Conservation (phyloP, 129 eudicot genomes). For the Chrysanthemum seticuspe region DNA sequence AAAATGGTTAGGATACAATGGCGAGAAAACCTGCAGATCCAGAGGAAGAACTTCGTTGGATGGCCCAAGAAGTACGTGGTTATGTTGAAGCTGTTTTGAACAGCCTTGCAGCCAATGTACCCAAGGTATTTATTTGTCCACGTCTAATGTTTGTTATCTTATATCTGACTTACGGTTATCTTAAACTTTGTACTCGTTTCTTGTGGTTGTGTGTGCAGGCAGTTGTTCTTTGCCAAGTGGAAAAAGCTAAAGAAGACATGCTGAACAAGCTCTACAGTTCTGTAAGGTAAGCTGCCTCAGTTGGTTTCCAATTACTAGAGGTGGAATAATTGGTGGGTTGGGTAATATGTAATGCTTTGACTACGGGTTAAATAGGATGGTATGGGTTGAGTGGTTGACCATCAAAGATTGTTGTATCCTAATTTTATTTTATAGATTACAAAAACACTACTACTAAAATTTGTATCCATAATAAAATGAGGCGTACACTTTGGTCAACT, state of each 20-base stretch:
- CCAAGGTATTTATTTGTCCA: slow-evolving; percentile 53
- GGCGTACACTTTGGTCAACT: too few species aligned
- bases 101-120: slow-evolving; percentile 99
- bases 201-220: slow-evolving; percentile 57
- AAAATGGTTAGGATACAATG: slow-evolving; percentile 68
- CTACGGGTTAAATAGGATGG: too few species aligned
- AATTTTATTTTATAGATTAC: too few species aligned
- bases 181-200: too few species aligned
- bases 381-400: too few species aligned
- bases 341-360: neutral
- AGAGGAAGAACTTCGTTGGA: slow-evolving; percentile 99
- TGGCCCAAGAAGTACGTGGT: slow-evolving; percentile 99
- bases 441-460: too few species aligned
- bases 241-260: slow-evolving; percentile 99
- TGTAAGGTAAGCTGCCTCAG: slow-evolving; percentile 61
- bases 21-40: slow-evolving; percentile 94
- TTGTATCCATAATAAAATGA: too few species aligned
- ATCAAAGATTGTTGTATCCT: too few species aligned
- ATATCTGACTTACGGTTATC: too few species aligned
- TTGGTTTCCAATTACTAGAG: neutral
- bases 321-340: neutral
- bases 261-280: slow-evolving; percentile 93
- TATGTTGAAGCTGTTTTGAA: slow-evolving; percentile 97
- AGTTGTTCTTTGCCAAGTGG: slow-evolving; percentile 98
- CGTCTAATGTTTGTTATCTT: neutral